A percentile compares a stretch with the other conserved stretches of the same genome.
Evolutionary conservation across 2,329 filamentous ascomycete species (phyloP).

Genomic region (Neonectria neomacrospora): DNA sequence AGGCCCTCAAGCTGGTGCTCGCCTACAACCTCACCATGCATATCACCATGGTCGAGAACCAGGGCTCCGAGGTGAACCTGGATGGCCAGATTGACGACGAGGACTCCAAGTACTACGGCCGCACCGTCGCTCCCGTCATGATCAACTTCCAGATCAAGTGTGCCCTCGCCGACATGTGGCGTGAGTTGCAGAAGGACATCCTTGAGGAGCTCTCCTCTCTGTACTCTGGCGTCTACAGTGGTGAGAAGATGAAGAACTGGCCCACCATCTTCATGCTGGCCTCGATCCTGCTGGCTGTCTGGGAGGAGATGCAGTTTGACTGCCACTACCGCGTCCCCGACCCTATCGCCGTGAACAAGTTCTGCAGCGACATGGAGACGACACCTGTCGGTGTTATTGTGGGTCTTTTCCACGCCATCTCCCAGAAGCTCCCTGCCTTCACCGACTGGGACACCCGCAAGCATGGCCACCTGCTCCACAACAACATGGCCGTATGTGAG

Average conservation of each 20-base stretch:
- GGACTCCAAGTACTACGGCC: constrained; percentile 87
- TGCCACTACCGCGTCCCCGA: constrained; percentile 95
- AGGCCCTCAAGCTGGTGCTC: constrained; percentile 92
- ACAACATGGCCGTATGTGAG: constrained; percentile 91
- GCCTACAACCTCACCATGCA: constrained; percentile 96
- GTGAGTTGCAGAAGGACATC: constrained; percentile 94
- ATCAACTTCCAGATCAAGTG: constrained; percentile 99
- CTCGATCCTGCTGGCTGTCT: constrained; percentile 90
- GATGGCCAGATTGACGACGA: constrained; percentile 88
- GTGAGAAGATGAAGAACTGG: constrained; percentile 98
- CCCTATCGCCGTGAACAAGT: constrained; percentile 85
- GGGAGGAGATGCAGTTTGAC: constrained; percentile 99
- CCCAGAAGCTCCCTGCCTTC: constrained; percentile 92
- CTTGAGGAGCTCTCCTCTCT: constrained; percentile 91
- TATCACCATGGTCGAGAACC: constrained; percentile 92
- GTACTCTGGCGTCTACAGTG: constrained; percentile 98
- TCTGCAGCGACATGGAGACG: constrained; percentile 96
- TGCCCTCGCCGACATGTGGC: constrained; percentile 97
- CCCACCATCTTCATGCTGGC: constrained; percentile 98
- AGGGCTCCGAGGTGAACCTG: constrained; percentile 81
- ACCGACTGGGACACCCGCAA: constrained; percentile 94
- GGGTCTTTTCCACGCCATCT: constrained; percentile 96
- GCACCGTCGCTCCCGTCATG: constrained; percentile 95
- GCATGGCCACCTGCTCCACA: constrained; percentile 90
- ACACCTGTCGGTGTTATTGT: constrained; percentile 96